Conservation (phyloP, 371 early-diverging fungal genomes). For the Conidiobolus incongruus region DNA sequence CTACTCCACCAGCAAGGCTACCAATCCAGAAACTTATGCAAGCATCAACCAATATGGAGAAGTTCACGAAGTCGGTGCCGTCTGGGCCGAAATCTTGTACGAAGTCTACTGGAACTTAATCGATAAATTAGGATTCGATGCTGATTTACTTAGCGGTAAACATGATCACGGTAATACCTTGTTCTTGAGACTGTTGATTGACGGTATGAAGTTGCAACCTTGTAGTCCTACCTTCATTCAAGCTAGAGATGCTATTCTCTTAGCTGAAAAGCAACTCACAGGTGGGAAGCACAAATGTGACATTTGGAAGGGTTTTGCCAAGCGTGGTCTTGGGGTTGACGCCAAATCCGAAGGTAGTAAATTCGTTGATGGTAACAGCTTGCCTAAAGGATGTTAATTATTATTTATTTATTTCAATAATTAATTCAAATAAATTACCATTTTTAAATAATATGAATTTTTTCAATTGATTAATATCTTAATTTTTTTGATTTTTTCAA, state of each 20-base stretch:
- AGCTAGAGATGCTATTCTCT: constrained; percentile 51
- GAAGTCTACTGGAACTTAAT: no score
- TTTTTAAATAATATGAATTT: no score
- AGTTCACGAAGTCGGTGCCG: constrained; percentile 56
- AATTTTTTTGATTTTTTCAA: no score
- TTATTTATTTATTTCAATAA: constrained; percentile 21
- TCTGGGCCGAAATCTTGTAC: constrained; percentile 18
- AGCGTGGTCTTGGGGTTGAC: constrained; percentile 65
- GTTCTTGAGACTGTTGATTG: no score
- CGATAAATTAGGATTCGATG: no score
- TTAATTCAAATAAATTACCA: no score
- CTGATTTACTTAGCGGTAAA: no score
- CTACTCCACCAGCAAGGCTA: constrained; percentile 6
- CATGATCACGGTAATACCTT: no score
- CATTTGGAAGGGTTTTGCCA: constrained; percentile 73
- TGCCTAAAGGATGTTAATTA: constrained; percentile 29
- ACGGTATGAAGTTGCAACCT: no score
- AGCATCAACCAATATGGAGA: constrained; percentile 2
- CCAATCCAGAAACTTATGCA: constrained; percentile 7
- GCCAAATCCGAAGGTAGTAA: constrained; percentile 10
- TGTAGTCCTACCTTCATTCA: constrained; percentile 65
- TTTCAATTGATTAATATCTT: no score
- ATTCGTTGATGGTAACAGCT: no score
- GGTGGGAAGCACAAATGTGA: constrained; percentile 56
- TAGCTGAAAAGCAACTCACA: constrained; percentile 52